Conservation (phyloP, 306 rosid genomes). For the Bauhinia variegata region DNA sequence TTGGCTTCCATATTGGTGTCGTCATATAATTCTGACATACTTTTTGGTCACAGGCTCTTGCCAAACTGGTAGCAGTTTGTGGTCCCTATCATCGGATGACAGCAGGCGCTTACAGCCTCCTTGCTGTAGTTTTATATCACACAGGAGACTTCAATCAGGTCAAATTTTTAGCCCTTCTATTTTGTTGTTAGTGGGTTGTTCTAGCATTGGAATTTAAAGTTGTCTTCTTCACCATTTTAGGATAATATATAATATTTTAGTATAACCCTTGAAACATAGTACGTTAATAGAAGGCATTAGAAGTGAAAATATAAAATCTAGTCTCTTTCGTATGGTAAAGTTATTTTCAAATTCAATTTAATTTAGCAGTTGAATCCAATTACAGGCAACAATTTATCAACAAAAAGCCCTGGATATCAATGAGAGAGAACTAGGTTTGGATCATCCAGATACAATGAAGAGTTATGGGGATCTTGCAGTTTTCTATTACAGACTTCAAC, state of each 20-base stretch:
- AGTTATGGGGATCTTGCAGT: constrained; percentile 99
- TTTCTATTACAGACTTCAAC: constrained; percentile 98
- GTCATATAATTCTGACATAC: constrained; percentile 30
- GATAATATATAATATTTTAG: background rate
- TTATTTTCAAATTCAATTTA: constrained; percentile 29
- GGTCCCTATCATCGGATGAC: constrained; percentile 99
- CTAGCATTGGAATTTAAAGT: constrained; percentile 16
- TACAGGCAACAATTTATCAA: constrained; percentile 95
- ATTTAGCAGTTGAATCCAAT: constrained; percentile 38
- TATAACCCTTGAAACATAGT: background rate
- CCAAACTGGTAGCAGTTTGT: constrained; percentile 94
- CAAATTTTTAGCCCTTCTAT: constrained; percentile 28
- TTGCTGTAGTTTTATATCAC: constrained; percentile 97
- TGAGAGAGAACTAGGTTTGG: constrained; percentile 97
- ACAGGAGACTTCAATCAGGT: constrained; percentile 99
- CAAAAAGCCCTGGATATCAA: constrained; percentile 97
- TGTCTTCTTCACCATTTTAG: background rate
- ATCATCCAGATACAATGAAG: constrained; percentile 99
- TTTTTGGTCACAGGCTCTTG: constrained; percentile 76
- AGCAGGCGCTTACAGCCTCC: constrained; percentile 98
- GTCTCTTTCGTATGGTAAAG: constrained; percentile 7
- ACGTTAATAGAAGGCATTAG: background rate
- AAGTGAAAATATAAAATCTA: constrained; percentile 1
- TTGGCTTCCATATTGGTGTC: constrained; percentile 26
- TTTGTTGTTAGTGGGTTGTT: constrained; percentile 40